Evolutionary conservation across 2,329 filamentous ascomycete species (phyloP), one percentile per base, ranked within the genome.

Genomic region (Alternaria alternata): DNA sequence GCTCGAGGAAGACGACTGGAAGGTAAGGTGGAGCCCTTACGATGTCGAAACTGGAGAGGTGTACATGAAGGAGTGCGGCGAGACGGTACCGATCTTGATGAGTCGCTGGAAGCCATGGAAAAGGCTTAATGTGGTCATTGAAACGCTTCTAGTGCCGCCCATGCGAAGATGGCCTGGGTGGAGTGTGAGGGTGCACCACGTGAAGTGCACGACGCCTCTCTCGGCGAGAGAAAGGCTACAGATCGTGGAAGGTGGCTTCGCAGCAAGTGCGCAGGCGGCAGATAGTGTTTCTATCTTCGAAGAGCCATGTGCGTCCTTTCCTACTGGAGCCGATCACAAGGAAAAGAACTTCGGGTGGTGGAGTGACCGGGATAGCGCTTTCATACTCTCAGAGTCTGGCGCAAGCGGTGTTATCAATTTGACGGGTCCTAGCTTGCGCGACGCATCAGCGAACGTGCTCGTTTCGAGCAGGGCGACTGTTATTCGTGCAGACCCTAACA

Each of bases 1-100:
- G 4, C 59, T 79, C 1, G 80, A 76, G 41, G 73, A 75, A 57
- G 79, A 81, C 53, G 71, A 63, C 2, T 78, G 75, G 1, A 77
- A 79, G 43, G 79, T 74, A 8, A 80, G 79, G 78, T 73, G 73
- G 4, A 68, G 78, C 9, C 76, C 78, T 16, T 80, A 77, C 72
- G 78, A 76, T 56, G 59, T 68, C 1, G 34, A 20, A 0, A 56
- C 52, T 1, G 42, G 58, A 9, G 20, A 69, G 9, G 14, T 36
- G 11, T 28, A 52, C 39, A 42, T 57, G 16, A 51, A 41, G 2
- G 16, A 59, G 3, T 11, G 48, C 1, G 16, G 56, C 0, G 70
- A 73, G 46, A 46, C 53, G 1, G 20, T 75, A 1, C 66, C 66
- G 1, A 54, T 56, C 0, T 34, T 75, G 8, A 44, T 41, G 6